Conservation (phyloP, 768 basidiomycete species). For the Leucogyrophana mollusca region DNA sequence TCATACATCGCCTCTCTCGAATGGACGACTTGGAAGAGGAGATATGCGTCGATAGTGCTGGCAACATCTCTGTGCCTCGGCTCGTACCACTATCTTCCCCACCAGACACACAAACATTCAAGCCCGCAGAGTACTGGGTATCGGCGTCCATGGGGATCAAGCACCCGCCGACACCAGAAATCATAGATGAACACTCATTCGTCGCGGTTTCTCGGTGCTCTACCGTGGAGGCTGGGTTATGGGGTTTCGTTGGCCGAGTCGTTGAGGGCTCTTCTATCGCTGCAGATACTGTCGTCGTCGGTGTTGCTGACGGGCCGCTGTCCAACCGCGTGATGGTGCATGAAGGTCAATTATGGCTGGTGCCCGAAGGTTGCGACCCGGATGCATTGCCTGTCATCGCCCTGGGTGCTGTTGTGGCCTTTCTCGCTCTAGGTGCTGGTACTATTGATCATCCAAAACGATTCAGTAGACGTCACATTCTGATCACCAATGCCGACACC, state of each 20-base stretch:
- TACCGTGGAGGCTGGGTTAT: background rate
- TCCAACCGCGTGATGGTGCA: background rate
- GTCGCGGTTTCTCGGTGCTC: background rate
- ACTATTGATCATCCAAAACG: background rate
- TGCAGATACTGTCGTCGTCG: background rate
- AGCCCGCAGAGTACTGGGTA: background rate
- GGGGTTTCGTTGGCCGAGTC: slow-evolving; percentile 2
- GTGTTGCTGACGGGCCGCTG: background rate
- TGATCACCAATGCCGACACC: background rate
- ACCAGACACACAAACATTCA: background rate
- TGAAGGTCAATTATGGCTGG: too few species aligned
- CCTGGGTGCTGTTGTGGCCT: background rate
- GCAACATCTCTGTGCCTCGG: background rate
- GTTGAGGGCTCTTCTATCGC: background rate
- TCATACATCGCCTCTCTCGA: background rate
- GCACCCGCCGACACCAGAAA: background rate
- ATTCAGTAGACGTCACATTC: background rate
- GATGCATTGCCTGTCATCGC: background rate
- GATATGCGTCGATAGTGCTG: background rate
- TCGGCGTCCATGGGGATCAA: background rate
- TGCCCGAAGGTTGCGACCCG: too few species aligned
- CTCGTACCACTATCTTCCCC: background rate
- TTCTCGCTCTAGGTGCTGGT: background rate
- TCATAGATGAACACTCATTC: background rate
- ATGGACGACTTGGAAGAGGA: background rate